Percentiles rank a stretch among this genome's conserved stretches.
phyloP scores from a whole-genome alignment of 2,329 filamentous ascomycete genomes.

The Corynespora cassiicola region DNA sequence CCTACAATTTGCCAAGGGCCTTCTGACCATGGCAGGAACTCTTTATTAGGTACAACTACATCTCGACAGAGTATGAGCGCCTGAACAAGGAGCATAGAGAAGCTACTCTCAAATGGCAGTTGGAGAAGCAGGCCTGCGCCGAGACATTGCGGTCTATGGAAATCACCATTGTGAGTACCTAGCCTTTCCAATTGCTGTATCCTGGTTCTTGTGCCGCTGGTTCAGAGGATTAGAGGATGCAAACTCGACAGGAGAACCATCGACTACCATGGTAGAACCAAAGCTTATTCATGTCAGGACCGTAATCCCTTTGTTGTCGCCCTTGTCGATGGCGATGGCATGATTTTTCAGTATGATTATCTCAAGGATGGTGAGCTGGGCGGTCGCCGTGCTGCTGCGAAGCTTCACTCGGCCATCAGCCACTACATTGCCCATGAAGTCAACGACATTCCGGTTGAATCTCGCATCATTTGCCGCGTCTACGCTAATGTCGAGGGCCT shows the following conservation, averaged over 20 bases:
- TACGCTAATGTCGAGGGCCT: slow-evolving; percentile 62
- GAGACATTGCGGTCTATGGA: slow-evolving; percentile 20
- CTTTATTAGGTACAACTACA: slow-evolving; percentile 46
- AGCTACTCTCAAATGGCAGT: slow-evolving; percentile 23
- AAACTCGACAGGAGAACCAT: too few relatives aligned
- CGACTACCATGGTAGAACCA: too few relatives aligned
- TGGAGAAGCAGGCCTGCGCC: slow-evolving; percentile 28
- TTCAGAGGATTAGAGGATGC: too few relatives aligned
- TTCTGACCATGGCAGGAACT: slow-evolving; percentile 50
- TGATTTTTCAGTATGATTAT: slow-evolving; percentile 61
- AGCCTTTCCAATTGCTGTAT: too few relatives aligned
- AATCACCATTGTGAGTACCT: slow-evolving; percentile 31
- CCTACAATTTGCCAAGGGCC: neutral
- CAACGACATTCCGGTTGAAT: slow-evolving; percentile 47
- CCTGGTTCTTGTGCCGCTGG: too few relatives aligned
- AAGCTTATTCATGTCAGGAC: too few relatives aligned
- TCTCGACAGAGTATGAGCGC: slow-evolving; percentile 38
- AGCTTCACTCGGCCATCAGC: slow-evolving; percentile 53
- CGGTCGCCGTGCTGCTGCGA: slow-evolving; percentile 59
- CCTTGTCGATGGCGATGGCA: slow-evolving; percentile 62
- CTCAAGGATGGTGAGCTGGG: slow-evolving; percentile 58
- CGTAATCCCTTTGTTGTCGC: slow-evolving; percentile 62
- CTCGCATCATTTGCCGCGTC: slow-evolving; percentile 59
- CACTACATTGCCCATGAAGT: slow-evolving; percentile 47
- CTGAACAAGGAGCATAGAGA: slow-evolving; percentile 25